Conservation (phyloP, 257 asterid genomes). For the Solanum habrochaites region DNA sequence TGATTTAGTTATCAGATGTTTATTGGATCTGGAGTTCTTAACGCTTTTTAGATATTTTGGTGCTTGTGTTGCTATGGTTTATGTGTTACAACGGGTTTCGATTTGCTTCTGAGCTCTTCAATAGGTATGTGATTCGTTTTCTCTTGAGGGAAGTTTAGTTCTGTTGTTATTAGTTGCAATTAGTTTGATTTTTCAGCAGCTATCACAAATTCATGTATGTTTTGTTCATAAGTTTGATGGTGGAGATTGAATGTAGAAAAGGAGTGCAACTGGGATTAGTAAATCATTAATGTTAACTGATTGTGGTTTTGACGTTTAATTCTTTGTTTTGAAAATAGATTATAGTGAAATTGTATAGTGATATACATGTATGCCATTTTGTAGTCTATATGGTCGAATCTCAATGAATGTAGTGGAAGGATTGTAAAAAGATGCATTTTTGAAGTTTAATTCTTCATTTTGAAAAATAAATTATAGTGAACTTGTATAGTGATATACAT, state of each 20-base stretch:
- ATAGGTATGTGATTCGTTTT: constrained; percentile 9
- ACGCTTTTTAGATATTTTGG: constrained; percentile 36
- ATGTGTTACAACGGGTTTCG: constrained; percentile 50
- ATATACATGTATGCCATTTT: background rate
- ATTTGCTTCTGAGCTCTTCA: constrained; percentile 34
- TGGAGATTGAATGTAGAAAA: background rate
- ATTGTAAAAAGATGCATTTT: background rate
- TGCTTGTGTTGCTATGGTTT: constrained; percentile 70
- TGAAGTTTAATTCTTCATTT: background rate
- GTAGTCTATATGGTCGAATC: background rate
- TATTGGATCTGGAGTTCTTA: constrained; percentile 13
- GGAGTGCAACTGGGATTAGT: background rate
- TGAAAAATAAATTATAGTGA: background rate
- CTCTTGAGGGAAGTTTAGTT: background rate
- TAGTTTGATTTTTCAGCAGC: background rate
- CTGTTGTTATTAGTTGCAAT: background rate
- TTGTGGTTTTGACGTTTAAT: background rate
- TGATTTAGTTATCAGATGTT: background rate
- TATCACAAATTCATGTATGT: background rate
- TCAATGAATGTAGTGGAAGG: background rate
- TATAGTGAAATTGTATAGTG: background rate
- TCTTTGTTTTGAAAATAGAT: background rate
- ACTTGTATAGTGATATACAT: background rate
- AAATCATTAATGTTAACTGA: background rate
- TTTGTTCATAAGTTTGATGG: background rate